Conservation (phyloP, 2,329 filamentous ascomycete genomes). For the Monilinia vaccinii-corymbosi region DNA sequence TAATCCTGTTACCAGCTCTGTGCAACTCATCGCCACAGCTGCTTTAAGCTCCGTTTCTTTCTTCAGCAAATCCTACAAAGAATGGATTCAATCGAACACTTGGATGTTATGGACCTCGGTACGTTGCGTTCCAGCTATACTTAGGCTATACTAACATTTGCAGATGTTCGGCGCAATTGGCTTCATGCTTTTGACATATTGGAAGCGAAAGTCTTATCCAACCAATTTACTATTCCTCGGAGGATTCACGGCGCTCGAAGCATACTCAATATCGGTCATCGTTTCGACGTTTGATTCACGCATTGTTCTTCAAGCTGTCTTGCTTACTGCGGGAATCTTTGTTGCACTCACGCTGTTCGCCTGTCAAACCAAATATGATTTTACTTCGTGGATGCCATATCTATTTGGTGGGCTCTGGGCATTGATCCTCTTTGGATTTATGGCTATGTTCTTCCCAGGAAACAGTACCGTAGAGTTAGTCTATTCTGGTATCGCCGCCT, state of each 20-base stretch:
- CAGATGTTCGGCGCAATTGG: conserved; percentile 70
- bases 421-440: conserved; percentile 85
- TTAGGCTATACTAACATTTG: conserved; percentile 13
- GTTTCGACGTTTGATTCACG: conserved; percentile 79
- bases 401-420: conserved; percentile 87
- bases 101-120: conserved; percentile 80
- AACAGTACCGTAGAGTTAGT: conserved; percentile 74
- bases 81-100: conserved; percentile 77
- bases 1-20: conserved; percentile 44
- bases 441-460: conserved; percentile 80
- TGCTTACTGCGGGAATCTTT: conserved; percentile 80
- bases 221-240: conserved; percentile 88
- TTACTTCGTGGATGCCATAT: conserved; percentile 94
- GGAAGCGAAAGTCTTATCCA: conserved; percentile 93
- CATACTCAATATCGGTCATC: conserved; percentile 86
- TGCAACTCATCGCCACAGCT: conserved; percentile 80
- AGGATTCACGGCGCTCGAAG: conserved; percentile 84
- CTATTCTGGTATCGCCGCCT: conserved; percentile 71
- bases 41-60: conserved; percentile 77
- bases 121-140: conserved; percentile 28
- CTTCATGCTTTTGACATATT: conserved; percentile 82
- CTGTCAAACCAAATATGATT: conserved; percentile 97
- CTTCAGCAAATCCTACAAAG: conserved; percentile 68
- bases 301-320: conserved; percentile 81
- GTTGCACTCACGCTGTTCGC: conserved; percentile 77